phyloP scores from a whole-genome alignment of 1,139 yeast genomes.

The Yamadazyma friedrichii region DNA sequence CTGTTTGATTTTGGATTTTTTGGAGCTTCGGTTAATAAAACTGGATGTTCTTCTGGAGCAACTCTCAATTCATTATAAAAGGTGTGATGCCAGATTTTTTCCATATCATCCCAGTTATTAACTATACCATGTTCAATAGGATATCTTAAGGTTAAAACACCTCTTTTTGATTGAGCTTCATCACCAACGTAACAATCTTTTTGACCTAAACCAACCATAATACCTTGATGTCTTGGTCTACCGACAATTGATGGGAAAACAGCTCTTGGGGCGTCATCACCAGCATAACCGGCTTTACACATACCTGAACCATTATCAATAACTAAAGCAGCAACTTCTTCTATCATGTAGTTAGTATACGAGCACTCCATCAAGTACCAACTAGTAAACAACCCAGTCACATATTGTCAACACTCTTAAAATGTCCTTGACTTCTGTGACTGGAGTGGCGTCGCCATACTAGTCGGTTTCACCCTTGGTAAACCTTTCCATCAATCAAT shows the following conservation, averaged over 20 bases:
- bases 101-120: conserved; percentile 99
- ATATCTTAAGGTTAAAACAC: conserved; percentile 97
- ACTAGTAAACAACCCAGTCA: no score
- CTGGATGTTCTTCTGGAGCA: conserved; percentile 99
- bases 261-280: conserved; percentile 99
- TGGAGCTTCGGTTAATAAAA: conserved; percentile 97
- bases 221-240: conserved; percentile 99
- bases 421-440: no score
- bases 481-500: neutral
- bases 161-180: conserved; percentile 99
- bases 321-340: conserved; percentile 72
- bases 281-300: conserved; percentile 99
- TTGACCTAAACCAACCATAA: conserved; percentile 99
- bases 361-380: neutral
- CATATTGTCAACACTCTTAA: no score
- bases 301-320: conserved; percentile 99
- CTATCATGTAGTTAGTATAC: conserved; percentile 30
- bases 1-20: conserved; percentile 99
- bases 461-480: no score
- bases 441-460: no score
- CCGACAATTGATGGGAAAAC: conserved; percentile 99
- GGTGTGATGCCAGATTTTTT: conserved; percentile 99
- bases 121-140: conserved; percentile 99
- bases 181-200: conserved; percentile 99
- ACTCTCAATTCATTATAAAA: conserved; percentile 97